A percentile compares a stretch with the other conserved stretches of the same genome.
Conservation (phyloP, 345 rosid genomes). For the Xanthoceras sorbifolium region DNA sequence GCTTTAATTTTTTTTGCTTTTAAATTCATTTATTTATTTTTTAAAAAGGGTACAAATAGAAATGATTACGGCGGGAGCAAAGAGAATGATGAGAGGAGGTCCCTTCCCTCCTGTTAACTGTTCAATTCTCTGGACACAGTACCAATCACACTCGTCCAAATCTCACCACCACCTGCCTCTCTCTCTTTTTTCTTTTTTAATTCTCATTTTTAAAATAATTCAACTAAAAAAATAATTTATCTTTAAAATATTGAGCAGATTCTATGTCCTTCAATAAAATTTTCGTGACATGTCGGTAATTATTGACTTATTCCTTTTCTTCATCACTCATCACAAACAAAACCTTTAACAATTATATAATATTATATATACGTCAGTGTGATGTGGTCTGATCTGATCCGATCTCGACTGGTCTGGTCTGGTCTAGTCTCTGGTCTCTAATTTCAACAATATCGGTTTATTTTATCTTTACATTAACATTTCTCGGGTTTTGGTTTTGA, state of each 20-base stretch:
- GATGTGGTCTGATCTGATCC: constrained; percentile 20
- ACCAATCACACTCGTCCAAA: too few species aligned
- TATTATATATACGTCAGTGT: not conserved
- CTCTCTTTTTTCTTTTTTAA: too few species aligned
- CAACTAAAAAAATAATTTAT: too few species aligned
- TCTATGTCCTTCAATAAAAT: constrained; percentile 25
- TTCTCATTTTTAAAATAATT: too few species aligned
- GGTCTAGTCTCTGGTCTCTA: not conserved
- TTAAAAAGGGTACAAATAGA: not conserved
- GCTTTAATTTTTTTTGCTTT: not conserved
- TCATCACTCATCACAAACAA: constrained; percentile 7
- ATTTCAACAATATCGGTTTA: not conserved
- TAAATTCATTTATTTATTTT: too few species aligned
- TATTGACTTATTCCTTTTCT: constrained; percentile 7
- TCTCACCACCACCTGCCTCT: too few species aligned
- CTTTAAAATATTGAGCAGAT: constrained; percentile 15
- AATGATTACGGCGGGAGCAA: constrained; percentile 40
- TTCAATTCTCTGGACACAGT: too few species aligned
- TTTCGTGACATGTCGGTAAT: constrained; percentile 37
- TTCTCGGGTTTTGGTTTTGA: not conserved
- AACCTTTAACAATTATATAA: not conserved
- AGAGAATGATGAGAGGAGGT: constrained; percentile 20
- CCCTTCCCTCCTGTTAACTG: not conserved
- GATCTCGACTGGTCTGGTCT: constrained; percentile 2
- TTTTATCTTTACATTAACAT: constrained; percentile 1